A percentile compares a stretch with the other conserved stretches of the same genome.
Conservation (phyloP, 1,139 yeast species). For the Lizanozyma gosingica region DNA sequence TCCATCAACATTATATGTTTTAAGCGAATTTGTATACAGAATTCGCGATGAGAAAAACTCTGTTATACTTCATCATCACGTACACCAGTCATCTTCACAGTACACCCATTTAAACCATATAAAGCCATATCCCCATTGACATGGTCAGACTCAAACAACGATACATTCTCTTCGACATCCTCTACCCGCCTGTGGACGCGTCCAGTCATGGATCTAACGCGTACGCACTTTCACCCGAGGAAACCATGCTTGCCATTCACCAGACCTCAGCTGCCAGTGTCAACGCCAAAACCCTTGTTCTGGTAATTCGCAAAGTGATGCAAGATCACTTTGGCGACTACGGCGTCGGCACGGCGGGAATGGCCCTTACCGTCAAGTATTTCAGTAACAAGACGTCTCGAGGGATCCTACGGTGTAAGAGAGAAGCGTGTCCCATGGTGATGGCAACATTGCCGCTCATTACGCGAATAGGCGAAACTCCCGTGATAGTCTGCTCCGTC, state of each 20-base stretch:
- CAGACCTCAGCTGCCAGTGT: conserved; percentile 38
- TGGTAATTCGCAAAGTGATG: conserved; percentile 44
- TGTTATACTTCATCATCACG: too few relatives aligned
- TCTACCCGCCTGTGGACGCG: conserved; percentile 4
- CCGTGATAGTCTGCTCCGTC: conserved; percentile 51
- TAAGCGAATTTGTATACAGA: too few relatives aligned
- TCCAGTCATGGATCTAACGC: conserved; percentile 10
- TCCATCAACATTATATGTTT: too few relatives aligned
- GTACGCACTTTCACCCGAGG: conserved; percentile 20
- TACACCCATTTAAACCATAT: too few relatives aligned
- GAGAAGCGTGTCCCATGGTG: conserved; percentile 55
- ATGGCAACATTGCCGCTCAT: conserved; percentile 66
- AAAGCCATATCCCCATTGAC: too few relatives aligned
- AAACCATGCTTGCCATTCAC: conserved; percentile 39
- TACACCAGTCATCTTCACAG: too few relatives aligned
- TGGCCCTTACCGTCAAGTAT: conserved; percentile 61
- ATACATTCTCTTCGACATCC: conserved; percentile 15
- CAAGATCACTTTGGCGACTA: conserved; percentile 65
- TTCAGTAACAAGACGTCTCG: conserved; percentile 76
- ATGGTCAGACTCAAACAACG: conserved; percentile 25
- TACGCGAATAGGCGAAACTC: conserved; percentile 40
- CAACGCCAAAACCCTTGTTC: conserved; percentile 38
- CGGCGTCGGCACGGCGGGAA: conserved; percentile 62
- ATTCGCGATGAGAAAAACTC: too few relatives aligned
- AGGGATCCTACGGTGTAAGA: conserved; percentile 72